Evolutionary conservation across 441 rosid species (phyloP).

Genomic region (Erodium moschatum): DNA sequence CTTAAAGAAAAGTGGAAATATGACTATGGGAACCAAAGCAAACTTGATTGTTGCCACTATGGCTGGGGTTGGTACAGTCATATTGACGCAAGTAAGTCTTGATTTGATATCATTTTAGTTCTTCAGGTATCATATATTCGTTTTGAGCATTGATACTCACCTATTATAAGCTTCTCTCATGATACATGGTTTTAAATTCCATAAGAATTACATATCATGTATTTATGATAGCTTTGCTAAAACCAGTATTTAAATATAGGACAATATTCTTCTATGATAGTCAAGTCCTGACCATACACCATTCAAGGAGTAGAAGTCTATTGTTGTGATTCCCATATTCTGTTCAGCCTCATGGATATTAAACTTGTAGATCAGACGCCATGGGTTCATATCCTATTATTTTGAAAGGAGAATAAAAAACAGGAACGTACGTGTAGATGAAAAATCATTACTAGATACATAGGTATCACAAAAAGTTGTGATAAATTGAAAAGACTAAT

Average conservation of each 20-base stretch:
- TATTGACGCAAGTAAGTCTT: constrained; percentile 48
- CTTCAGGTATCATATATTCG: no score
- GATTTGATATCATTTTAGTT: constrained; percentile 5
- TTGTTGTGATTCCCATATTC: neutral
- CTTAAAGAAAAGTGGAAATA: constrained; percentile 55
- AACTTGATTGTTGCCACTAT: constrained; percentile 74
- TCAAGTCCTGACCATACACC: neutral
- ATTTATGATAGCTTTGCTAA: neutral
- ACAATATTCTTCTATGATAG: neutral
- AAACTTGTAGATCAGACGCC: neutral
- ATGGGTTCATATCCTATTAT: neutral
- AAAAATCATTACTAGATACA: neutral
- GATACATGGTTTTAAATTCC: neutral
- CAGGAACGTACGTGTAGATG: neutral
- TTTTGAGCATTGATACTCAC: neutral
- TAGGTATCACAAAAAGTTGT: neutral
- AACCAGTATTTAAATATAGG: neutral
- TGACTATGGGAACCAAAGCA: constrained; percentile 52
- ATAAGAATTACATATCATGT: neutral
- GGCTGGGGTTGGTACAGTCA: constrained; percentile 73
- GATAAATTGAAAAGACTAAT: neutral
- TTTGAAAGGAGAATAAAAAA: neutral
- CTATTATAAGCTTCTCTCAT: neutral
- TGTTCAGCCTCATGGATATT: neutral
- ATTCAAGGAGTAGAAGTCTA: neutral